These are phyloP conservation scores for Lentinula aciculospora DNA, from an alignment of 768 basidiomycete species.

Conservation along the genomic window DNA sequence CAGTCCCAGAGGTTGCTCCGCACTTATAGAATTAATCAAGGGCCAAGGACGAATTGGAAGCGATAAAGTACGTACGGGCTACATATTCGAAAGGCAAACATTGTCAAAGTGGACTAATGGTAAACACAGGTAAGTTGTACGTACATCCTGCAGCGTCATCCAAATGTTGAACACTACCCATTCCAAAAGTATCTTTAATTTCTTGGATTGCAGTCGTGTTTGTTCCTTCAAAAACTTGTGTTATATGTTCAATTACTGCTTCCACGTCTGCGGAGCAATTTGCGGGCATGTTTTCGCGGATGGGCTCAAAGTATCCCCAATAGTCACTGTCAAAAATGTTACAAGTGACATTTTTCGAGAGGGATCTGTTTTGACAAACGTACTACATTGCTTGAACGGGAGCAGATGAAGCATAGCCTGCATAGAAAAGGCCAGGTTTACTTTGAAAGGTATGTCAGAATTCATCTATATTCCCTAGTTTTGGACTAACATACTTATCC, in stretches of 20 bases:
- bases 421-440: constrained; percentile 56
- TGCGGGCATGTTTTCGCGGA: constrained; percentile 57
- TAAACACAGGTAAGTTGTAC: constrained; percentile 9
- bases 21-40: constrained; percentile 37
- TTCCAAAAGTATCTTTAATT: constrained; percentile 55
- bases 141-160: constrained; percentile 63
- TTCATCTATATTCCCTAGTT: neutral
- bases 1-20: constrained; percentile 62
- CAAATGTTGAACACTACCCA: constrained; percentile 49
- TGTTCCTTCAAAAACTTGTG: constrained; percentile 43
- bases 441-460: constrained; percentile 26
- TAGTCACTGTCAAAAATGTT: constrained; percentile 35
- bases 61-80: constrained; percentile 10
- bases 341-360: neutral
- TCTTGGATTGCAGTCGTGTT: constrained; percentile 41
- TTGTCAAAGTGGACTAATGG: neutral
- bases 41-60: constrained; percentile 33
- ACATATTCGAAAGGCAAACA: constrained; percentile 10
- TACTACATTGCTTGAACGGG: constrained; percentile 57
- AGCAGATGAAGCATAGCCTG: constrained; percentile 63
- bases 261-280: constrained; percentile 75
- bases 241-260: constrained; percentile 56
- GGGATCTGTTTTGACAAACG: neutral
- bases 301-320: constrained; percentile 72
- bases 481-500: constrained; percentile 44